phyloP scores from a whole-genome alignment of 1,284 basidiomycete genomes.

The Austroboletus novae-zelandiae region DNA sequence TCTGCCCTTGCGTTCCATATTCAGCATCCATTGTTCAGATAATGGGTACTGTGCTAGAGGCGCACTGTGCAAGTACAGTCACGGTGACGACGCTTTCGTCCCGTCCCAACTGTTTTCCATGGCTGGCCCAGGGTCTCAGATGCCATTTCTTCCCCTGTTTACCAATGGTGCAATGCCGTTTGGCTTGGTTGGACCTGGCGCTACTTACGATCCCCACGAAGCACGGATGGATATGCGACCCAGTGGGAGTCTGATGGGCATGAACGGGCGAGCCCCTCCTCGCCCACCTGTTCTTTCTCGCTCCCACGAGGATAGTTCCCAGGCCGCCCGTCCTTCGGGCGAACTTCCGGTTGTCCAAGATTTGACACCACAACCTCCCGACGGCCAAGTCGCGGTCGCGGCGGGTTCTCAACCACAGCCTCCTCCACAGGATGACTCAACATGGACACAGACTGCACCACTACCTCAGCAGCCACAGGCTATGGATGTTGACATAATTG shows the following conservation, averaged over 20 bases:
- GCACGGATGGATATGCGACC: slow-evolving; percentile 73
- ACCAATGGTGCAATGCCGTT: slow-evolving; percentile 42
- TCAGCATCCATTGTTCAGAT: slow-evolving; percentile 46
- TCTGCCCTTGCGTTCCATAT: slow-evolving; percentile 1
- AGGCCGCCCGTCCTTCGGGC: slow-evolving; percentile 45
- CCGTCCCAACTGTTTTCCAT: slow-evolving; percentile 65
- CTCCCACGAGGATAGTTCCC: slow-evolving; percentile 44
- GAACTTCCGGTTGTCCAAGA: slow-evolving; percentile 79
- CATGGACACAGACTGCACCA: slow-evolving; percentile 13
- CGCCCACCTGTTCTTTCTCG: slow-evolving; percentile 60
- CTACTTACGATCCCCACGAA: slow-evolving; percentile 74
- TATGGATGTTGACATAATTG: slow-evolving; percentile 42
- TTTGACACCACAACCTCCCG: slow-evolving; percentile 55
- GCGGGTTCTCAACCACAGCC: slow-evolving; percentile 2
- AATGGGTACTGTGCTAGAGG: slow-evolving; percentile 90
- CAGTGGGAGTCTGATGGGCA: slow-evolving; percentile 19
- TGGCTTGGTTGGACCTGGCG: slow-evolving; percentile 43
- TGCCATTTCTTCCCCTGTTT: slow-evolving; percentile 71
- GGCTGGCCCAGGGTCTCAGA: slow-evolving; percentile 35
- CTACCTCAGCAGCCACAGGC: slow-evolving; percentile 17
- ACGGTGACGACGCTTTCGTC: slow-evolving; percentile 79
- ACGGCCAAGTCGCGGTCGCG: slow-evolving; percentile 19
- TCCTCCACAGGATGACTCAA: slow-evolving; percentile 12
- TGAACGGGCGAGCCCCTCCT: slow-evolving; percentile 39
- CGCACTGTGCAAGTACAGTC: slow-evolving; percentile 88